Evolutionary conservation across 257 asterid genomes (phyloP).

Genomic region (Paulownia fortunei): DNA sequence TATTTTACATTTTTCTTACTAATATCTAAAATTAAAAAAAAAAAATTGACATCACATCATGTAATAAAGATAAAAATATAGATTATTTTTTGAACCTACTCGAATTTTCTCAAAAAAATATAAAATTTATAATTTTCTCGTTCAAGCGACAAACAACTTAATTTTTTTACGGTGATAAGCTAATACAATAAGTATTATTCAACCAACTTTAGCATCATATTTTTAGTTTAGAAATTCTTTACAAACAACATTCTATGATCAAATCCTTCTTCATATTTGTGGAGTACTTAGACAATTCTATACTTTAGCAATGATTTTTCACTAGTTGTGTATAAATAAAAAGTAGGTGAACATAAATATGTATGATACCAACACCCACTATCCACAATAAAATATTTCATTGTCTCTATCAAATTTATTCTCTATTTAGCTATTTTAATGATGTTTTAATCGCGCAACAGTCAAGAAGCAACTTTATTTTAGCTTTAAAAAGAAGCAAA

Average conservation of each 20-base stretch:
- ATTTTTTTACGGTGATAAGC: too few species aligned
- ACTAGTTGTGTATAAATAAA: neutral
- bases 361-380: neutral
- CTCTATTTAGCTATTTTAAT: slow-evolving; percentile 17
- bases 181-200: neutral
- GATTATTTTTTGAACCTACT: too few species aligned
- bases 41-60: too few species aligned
- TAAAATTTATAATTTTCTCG: too few species aligned
- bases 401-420: slow-evolving; percentile 25
- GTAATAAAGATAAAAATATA: too few species aligned
- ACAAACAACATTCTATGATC: neutral
- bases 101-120: too few species aligned
- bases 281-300: neutral
- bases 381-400: neutral
- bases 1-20: too few species aligned
- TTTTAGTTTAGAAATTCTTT: neutral
- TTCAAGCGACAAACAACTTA: too few species aligned
- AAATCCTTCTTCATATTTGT: neutral
- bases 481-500: slow-evolving; percentile 35
- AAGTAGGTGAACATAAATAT: neutral
- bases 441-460: slow-evolving; percentile 27
- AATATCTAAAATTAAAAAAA: too few species aligned
- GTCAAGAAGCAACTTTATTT: slow-evolving; percentile 37
- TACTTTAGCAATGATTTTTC: neutral
- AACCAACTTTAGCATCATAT: neutral